phyloP scores from a whole-genome alignment of 2,329 filamentous ascomycete genomes.

The Aspergillus sergii region DNA sequence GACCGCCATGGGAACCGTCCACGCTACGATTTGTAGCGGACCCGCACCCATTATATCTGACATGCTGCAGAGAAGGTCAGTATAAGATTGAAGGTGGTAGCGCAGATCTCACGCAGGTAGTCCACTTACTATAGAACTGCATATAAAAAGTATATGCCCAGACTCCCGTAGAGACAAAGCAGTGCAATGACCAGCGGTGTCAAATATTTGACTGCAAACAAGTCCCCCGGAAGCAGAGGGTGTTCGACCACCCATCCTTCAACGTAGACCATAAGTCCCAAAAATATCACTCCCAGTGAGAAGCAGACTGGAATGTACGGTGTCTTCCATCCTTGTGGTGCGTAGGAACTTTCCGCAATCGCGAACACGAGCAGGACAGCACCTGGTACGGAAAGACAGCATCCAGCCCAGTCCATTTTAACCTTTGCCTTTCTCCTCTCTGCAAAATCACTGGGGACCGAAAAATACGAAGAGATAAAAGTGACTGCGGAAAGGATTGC shows the following conservation, averaged over 20 bases:
- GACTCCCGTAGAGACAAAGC: constrained; percentile 68
- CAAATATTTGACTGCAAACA: constrained; percentile 73
- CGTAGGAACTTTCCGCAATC: constrained; percentile 72
- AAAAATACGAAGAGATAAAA: constrained; percentile 46
- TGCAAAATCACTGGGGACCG: constrained; percentile 49
- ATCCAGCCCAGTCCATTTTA: constrained; percentile 71
- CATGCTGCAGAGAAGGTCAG: constrained; percentile 51
- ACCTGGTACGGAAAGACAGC: constrained; percentile 63
- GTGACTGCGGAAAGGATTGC: constrained; percentile 55
- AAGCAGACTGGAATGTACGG: constrained; percentile 71
- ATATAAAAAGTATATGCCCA: constrained; percentile 71
- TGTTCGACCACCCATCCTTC: constrained; percentile 70
- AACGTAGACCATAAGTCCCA: constrained; percentile 66
- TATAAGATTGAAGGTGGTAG: neutral
- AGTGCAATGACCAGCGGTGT: constrained; percentile 62
- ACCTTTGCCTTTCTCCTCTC: constrained; percentile 38
- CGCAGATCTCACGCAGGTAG: too few species aligned
- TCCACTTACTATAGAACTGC: constrained; percentile 64
- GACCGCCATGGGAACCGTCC: constrained; percentile 68
- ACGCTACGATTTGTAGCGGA: constrained; percentile 67
- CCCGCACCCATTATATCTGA: constrained; percentile 60
- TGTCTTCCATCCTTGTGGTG: constrained; percentile 69
- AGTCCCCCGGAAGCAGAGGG: constrained; percentile 69
- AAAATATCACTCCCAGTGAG: constrained; percentile 61
- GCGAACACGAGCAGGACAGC: constrained; percentile 73